Base-by-base conservation (phyloP, 495 filamentous ascomycete species). In the Hypoxylon subgilvum region DNA sequence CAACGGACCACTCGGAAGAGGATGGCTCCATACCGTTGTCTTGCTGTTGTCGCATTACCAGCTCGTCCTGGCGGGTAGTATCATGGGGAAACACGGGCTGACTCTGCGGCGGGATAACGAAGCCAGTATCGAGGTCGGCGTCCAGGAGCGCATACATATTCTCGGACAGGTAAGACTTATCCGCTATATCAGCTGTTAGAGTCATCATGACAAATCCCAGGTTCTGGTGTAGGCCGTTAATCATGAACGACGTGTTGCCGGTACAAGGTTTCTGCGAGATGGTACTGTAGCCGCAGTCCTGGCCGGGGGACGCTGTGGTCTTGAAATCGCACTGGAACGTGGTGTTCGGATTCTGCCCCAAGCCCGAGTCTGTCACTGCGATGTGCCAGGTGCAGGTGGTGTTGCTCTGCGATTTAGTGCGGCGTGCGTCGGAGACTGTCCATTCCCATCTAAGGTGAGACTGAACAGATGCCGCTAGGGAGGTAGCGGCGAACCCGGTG, bases 141-240 rank as follows among this genome's bases (percentile, higher is more conserved):
- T 72, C 70, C 0, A 14, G 27, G 35, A 50, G 72, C n/a, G 46
- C 64, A 42, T 70, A 72, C 40, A n/a, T n/a, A n/a, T n/a, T n/a
- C n/a, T n/a, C n/a, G n/a, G 57, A 75, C 0, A 67, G 64, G 16
- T 54, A 18, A 6, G 28, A 39, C 1, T 35, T 17, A 3, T 47
- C 2, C 1, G 8, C 23, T 2, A n/a, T 3, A 30, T 70, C 64
- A 5, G 50, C 59, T 17, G 50, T 58, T 17, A 68, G 38, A 4
- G 65, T 57, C 2, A 75, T 38, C 4, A 65, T 67, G 14, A 67
- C 9, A 34, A 69, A 72, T 0, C 61, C 63, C 14, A 22, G 5
- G 19, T 17, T 21, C 49, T 50, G 50, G 36, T 67, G 70, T 1
- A 64, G 66, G 34, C 65, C 70, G 42, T 63, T 67, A 46, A 73